Conservation (phyloP, 1,284 basidiomycete genomes). For the Cystobasidium sp. region DNA sequence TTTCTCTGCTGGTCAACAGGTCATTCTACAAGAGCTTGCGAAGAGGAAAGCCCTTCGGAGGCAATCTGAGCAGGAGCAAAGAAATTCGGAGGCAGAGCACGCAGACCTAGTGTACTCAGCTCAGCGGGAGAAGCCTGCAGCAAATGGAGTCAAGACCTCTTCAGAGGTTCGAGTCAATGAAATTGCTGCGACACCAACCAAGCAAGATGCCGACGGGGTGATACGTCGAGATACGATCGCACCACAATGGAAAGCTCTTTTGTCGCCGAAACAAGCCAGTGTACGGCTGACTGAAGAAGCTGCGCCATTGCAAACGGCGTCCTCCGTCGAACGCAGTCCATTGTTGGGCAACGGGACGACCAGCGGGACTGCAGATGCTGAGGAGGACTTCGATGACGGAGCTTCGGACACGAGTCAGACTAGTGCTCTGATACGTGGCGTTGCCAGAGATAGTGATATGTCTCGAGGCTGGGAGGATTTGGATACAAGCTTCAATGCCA, state of each 20-base stretch:
- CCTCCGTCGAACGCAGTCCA: neutral
- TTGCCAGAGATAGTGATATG: slow-evolving; percentile 17
- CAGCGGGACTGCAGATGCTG: slow-evolving; percentile 18
- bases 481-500: neutral
- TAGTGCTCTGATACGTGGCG: slow-evolving; percentile 13
- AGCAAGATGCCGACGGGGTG: slow-evolving; percentile 8
- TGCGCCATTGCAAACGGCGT: neutral
- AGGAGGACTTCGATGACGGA: slow-evolving; percentile 36
- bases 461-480: slow-evolving; percentile 26
- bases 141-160: neutral
- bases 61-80: neutral
- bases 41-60: slow-evolving; percentile 14
- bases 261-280: neutral
- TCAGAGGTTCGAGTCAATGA: no score
- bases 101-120: neutral
- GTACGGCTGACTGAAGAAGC: neutral
- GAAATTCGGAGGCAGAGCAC: neutral
- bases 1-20: slow-evolving; percentile 6
- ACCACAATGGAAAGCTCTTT: neutral
- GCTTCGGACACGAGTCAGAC: slow-evolving; percentile 18
- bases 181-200: neutral
- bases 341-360: neutral
- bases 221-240: slow-evolving; percentile 3
- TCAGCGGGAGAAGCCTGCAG: neutral
- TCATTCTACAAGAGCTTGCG: slow-evolving; percentile 27